Evolutionary conservation across 2,329 filamentous ascomycete species (phyloP), one percentile per base, ranked within the genome.

Genomic region (Apiospora rasikravindrae): DNA sequence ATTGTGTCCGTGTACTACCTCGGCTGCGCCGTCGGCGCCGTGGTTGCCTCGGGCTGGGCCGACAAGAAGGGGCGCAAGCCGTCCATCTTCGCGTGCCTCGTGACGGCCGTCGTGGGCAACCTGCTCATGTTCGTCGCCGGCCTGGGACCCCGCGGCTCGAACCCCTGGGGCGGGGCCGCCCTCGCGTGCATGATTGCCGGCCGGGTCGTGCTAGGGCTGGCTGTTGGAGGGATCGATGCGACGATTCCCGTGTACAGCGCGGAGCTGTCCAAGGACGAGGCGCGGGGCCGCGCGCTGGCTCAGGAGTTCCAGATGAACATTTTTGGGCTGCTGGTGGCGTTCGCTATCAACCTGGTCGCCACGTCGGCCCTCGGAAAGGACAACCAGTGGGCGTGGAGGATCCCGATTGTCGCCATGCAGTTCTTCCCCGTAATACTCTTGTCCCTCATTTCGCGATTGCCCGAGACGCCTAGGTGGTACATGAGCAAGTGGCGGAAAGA

Each of bases 231-330:
- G 1, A 88, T 91, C 47, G 89, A 91, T 76, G 84, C 85, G 22
- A 87, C 90, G 0, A 89, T 91, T 33, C 89, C 89, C 0, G 86
- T 90, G 1, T 91, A 91, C 79, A 87, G 84, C 71, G 85, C 85
- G 19, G 89, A 91, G 76, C 81, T 91, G 44, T 83, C 85, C 2
- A 85, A 85, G n/a, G 89, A 90, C 76, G 86, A 86, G 68, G 84
- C 87, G 2, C 81, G 89, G 64, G 89, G 89, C 7, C 87, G 86
- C 75, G 88, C 89, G 1, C 78, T 91, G 61, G 88, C 88, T 1
- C 88, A 91, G 76, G 89, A 91, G 75, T 91, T 91, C 76, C 89
- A 91, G 77, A 87, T 86, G 78, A 92, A 92, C 74, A 91, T 91
- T 74, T 88, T 90, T 71, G 88, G 89, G 0, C 79, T 92, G 2